Conservation (phyloP, 768 basidiomycete species). For the Auricularia sp. region DNA sequence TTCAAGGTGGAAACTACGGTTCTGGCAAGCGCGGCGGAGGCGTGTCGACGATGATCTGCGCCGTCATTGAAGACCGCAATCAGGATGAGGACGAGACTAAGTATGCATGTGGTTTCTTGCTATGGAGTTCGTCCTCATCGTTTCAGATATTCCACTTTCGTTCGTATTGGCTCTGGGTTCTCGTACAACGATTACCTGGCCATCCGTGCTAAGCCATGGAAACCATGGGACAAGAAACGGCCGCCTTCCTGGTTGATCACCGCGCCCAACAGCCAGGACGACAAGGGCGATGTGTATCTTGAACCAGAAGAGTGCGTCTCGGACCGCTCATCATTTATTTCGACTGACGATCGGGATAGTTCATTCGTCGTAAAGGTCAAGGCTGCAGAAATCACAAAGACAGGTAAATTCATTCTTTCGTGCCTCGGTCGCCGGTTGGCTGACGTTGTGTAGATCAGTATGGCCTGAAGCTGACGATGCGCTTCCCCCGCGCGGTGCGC, state of each 20-base stretch:
- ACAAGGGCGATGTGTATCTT: constrained; percentile 86
- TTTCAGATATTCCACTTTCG: constrained; percentile 73
- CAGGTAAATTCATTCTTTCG: constrained; percentile 37
- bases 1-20: constrained; percentile 80
- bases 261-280: constrained; percentile 52
- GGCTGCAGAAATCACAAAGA: constrained; percentile 77
- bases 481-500: constrained; percentile 78
- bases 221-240: constrained; percentile 60
- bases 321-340: neutral
- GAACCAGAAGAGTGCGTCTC: constrained; percentile 70
- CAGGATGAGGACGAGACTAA: constrained; percentile 40
- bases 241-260: constrained; percentile 63
- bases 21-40: constrained; percentile 77
- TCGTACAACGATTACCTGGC: constrained; percentile 79
- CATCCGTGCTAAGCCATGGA: constrained; percentile 79
- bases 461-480: constrained; percentile 79
- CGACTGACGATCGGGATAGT: constrained; percentile 29
- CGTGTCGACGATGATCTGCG: constrained; percentile 83
- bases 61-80: constrained; percentile 68
- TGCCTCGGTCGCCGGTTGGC: neutral
- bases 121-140: neutral
- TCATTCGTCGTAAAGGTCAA: constrained; percentile 93
- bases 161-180: constrained; percentile 84
- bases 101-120: constrained; percentile 27
- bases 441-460: constrained; percentile 52